Conservation (phyloP, 192 early-diverging fungal species). For the Spinellus fusiger region DNA sequence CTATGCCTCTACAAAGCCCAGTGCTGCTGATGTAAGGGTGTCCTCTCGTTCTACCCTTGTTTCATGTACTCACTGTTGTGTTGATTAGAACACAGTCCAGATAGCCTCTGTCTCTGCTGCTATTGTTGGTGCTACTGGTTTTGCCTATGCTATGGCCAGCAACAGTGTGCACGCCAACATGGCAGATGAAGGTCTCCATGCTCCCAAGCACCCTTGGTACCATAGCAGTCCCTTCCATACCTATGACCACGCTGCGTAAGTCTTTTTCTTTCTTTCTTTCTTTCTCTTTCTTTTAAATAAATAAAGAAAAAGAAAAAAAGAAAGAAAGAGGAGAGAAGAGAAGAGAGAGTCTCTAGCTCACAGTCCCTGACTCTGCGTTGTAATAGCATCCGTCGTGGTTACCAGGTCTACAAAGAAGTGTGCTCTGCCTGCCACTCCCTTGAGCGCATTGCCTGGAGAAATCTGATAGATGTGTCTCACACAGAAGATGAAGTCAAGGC, state of each 20-base stretch:
- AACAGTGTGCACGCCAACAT: conserved; percentile 69
- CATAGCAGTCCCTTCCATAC: conserved; percentile 76
- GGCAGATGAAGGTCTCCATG: conserved; percentile 89
- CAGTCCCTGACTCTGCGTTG: too few relatives aligned
- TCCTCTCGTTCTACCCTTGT: too few relatives aligned
- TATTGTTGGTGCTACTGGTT: conserved; percentile 50
- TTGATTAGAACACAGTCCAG: conserved; percentile 26
- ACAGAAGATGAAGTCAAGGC: conserved; percentile 87
- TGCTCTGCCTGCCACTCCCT: conserved; percentile 97
- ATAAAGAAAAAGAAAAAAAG: not conserved
- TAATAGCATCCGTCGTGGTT: conserved; percentile 94
- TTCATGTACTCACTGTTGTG: not conserved
- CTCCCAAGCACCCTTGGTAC: conserved; percentile 84
- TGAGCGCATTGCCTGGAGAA: conserved; percentile 89
- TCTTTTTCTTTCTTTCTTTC: not conserved
- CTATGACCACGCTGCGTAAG: conserved; percentile 87
- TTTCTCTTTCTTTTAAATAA: conserved; percentile 9
- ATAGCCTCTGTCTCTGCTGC: conserved; percentile 45
- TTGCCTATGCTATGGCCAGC: conserved; percentile 40
- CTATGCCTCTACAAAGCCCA: conserved; percentile 32
- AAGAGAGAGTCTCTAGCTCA: too few relatives aligned
- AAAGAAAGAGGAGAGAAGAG: too few relatives aligned
- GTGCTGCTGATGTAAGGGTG: conserved; percentile 26
- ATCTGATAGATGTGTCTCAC: conserved; percentile 92
- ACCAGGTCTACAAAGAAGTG: conserved; percentile 98